phyloP scores from a whole-genome alignment of 2,329 filamentous ascomycete genomes.

The Ceratocystis huliohia region DNA sequence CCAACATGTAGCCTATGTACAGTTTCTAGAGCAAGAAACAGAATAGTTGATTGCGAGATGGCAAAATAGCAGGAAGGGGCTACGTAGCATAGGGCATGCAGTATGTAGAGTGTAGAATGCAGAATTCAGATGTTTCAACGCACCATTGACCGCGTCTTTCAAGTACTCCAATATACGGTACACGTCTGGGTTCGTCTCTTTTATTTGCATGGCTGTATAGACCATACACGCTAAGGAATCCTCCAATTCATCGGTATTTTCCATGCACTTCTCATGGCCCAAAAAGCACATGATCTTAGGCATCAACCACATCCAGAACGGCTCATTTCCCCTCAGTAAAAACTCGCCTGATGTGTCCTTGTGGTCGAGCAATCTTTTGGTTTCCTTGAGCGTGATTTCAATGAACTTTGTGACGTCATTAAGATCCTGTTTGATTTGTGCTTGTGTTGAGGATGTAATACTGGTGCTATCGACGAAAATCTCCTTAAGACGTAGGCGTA shows the following conservation, averaged over 20 bases:
- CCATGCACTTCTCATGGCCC: constrained; percentile 36
- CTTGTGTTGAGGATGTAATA: neutral
- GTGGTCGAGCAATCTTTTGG: constrained; percentile 52
- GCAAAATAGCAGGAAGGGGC: too few relatives aligned
- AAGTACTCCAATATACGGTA: constrained; percentile 20
- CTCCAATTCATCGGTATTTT: constrained; percentile 15
- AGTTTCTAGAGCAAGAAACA: neutral
- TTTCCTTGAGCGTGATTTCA: constrained; percentile 59
- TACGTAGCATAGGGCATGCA: too few relatives aligned
- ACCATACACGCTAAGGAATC: constrained; percentile 19
- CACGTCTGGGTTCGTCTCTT: constrained; percentile 16
- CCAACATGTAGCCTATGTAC: too few relatives aligned
- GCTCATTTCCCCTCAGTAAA: constrained; percentile 43
- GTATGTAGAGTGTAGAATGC: too few relatives aligned
- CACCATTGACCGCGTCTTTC: constrained; percentile 20
- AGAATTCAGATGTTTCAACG: neutral
- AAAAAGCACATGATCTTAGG: constrained; percentile 46
- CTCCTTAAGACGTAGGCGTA: constrained; percentile 62
- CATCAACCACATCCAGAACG: constrained; percentile 54
- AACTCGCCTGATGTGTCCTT: constrained; percentile 32
- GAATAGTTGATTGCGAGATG: neutral
- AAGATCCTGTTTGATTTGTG: constrained; percentile 29
- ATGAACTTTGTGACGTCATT: constrained; percentile 60
- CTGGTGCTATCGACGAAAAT: constrained; percentile 32
- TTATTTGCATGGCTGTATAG: constrained; percentile 19